Conservation (phyloP, 495 filamentous ascomycete genomes). For the Penicillium mononematosum region DNA sequence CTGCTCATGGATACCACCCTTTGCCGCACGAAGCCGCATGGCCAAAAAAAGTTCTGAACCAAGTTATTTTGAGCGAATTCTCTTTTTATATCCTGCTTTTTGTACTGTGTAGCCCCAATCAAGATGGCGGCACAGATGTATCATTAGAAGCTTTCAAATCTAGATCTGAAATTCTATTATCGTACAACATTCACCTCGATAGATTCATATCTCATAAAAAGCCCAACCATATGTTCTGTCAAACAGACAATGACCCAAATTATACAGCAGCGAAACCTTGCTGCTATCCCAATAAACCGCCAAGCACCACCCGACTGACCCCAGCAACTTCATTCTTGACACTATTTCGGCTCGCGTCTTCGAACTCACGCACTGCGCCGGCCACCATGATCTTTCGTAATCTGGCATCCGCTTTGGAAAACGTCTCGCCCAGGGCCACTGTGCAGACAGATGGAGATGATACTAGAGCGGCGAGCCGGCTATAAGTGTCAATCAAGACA, state of each 20-base stretch:
- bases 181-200: constrained; percentile 2
- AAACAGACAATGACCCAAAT: neutral
- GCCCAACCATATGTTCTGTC: constrained; percentile 6
- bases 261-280: neutral
- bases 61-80: constrained; percentile 15
- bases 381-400: constrained; percentile 84
- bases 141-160: constrained; percentile 6
- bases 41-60: constrained; percentile 21
- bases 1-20: constrained; percentile 20
- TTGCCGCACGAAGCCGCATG: constrained; percentile 19
- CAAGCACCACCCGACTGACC: constrained; percentile 83
- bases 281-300: constrained; percentile 72
- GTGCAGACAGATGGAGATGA: constrained; percentile 63
- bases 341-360: constrained; percentile 72
- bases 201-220: constrained; percentile 13
- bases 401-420: constrained; percentile 82
- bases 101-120: neutral
- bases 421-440: constrained; percentile 69
- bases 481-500: constrained; percentile 90
- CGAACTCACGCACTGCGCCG: constrained; percentile 86
- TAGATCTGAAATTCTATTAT: constrained; percentile 12
- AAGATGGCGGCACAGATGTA: constrained; percentile 13
- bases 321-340: constrained; percentile 78
- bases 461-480: constrained; percentile 69
- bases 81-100: constrained; percentile 5